Conservation (phyloP, 2,329 filamentous ascomycete genomes). For the Pseudohalonectria lignicola region DNA sequence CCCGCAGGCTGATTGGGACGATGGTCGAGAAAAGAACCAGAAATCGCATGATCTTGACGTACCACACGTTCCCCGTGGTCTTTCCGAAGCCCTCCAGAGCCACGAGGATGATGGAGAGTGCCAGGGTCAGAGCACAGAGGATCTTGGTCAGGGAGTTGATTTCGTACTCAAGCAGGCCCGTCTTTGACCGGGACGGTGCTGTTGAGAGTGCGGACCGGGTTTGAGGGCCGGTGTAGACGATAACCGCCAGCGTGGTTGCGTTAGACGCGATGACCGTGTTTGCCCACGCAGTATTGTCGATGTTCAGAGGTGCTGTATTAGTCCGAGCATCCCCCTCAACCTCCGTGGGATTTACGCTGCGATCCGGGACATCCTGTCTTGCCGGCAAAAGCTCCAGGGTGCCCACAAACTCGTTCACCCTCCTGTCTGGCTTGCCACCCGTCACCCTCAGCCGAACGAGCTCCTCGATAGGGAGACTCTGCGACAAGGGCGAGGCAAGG, state of each 20-base stretch:
- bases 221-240: slow-evolving; percentile 90
- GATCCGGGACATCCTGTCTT: slow-evolving; percentile 29
- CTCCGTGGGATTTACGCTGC: slow-evolving; percentile 23
- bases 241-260: slow-evolving; percentile 75
- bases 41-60: slow-evolving; percentile 96
- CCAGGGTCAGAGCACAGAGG: slow-evolving; percentile 76
- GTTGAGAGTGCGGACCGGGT: slow-evolving; percentile 92
- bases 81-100: slow-evolving; percentile 72
- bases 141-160: slow-evolving; percentile 98
- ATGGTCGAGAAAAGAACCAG: slow-evolving; percentile 98
- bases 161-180: slow-evolving; percentile 84
- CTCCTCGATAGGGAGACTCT: slow-evolving; percentile 62
- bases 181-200: slow-evolving; percentile 83
- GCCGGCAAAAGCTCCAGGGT: slow-evolving; percentile 65
- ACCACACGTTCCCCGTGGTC: slow-evolving; percentile 64
- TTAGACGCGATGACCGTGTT: slow-evolving; percentile 96
- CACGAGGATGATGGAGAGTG: slow-evolving; percentile 78
- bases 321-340: slow-evolving; percentile 21
- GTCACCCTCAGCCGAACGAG: slow-evolving; percentile 61
- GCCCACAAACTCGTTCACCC: slow-evolving; percentile 92
- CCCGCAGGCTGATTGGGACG: slow-evolving; percentile 89
- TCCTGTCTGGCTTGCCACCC: slow-evolving; percentile 83
- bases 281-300: slow-evolving; percentile 98
- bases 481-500: slow-evolving; percentile 74
- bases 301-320: slow-evolving; percentile 65